These are phyloP conservation scores for Globisporangium lucens DNA, from an alignment of 352 stramenopile genomes.

Conservation along the genomic window DNA sequence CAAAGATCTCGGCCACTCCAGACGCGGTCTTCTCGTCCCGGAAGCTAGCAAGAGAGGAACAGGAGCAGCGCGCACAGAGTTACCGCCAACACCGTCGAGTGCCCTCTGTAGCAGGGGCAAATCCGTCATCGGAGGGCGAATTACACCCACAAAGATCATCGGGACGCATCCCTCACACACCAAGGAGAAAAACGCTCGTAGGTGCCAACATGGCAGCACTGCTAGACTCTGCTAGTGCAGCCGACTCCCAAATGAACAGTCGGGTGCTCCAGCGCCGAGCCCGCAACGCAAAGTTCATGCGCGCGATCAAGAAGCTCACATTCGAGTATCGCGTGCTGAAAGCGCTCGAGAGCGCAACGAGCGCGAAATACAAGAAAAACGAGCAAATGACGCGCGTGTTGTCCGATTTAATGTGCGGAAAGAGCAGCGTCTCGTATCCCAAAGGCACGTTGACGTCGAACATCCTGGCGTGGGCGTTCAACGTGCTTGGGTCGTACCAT, in stretches of 20 bases:
- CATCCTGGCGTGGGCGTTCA: slow-evolving; percentile 53
- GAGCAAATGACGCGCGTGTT: slow-evolving; percentile 26
- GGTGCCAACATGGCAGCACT: not conserved
- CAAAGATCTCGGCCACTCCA: slow-evolving; percentile 2
- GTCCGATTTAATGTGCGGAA: slow-evolving; percentile 20
- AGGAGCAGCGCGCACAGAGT: slow-evolving; percentile 11
- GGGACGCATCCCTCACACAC: not conserved
- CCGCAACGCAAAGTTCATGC: slow-evolving; percentile 28
- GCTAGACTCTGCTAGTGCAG: not conserved
- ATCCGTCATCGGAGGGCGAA: not conserved
- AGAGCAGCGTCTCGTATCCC: slow-evolving; percentile 25
- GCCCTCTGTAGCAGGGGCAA: too few species aligned
- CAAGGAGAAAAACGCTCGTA: slow-evolving; percentile 10
- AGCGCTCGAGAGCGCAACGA: slow-evolving; percentile 27
- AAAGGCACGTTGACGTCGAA: slow-evolving; percentile 40
- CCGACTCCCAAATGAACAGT: not conserved
- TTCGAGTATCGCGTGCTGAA: slow-evolving; percentile 45
- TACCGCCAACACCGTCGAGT: not conserved
- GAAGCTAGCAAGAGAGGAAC: slow-evolving; percentile 10
- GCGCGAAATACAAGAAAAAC: slow-evolving; percentile 38
- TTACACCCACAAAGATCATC: not conserved
- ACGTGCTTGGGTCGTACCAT: slow-evolving; percentile 36
- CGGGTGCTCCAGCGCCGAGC: not conserved
- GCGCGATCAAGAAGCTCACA: slow-evolving; percentile 41
- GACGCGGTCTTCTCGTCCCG: slow-evolving; percentile 15